These are phyloP conservation scores for Eucalyptus caleyi DNA, from an alignment of 345 rosid species.

Conservation along the genomic window DNA sequence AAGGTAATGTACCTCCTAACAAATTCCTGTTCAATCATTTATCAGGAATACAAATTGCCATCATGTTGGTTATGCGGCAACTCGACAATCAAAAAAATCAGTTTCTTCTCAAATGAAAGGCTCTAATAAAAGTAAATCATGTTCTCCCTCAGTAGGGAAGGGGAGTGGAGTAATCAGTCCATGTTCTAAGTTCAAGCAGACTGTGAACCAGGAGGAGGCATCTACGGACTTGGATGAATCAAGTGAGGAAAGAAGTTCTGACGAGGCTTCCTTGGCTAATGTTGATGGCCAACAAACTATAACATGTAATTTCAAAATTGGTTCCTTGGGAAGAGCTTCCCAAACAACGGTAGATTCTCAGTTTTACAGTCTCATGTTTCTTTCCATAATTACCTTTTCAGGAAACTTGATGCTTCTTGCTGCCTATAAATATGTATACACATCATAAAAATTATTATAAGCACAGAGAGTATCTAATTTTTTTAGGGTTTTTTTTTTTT, in stretches of 20 bases:
- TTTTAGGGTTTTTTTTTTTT: background rate
- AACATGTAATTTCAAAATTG: background rate
- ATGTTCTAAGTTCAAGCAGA: background rate
- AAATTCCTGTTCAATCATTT: background rate
- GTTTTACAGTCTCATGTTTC: background rate
- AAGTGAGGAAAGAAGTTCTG: background rate
- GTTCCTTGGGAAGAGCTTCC: background rate
- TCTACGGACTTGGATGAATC: background rate
- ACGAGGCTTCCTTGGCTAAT: background rate
- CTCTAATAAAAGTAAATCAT: background rate
- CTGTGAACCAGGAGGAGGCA: background rate
- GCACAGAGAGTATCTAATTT: background rate
- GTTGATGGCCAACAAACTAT: background rate
- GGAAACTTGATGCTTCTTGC: background rate
- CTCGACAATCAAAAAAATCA: conserved; percentile 3
- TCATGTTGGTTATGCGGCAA: conserved; percentile 47
- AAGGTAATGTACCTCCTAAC: background rate
- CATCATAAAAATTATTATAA: background rate
- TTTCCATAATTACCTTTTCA: background rate
- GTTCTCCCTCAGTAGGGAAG: background rate
- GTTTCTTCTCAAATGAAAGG: background rate
- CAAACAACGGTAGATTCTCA: conserved; percentile 3
- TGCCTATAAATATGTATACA: background rate
- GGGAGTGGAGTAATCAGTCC: background rate
- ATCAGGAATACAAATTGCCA: conserved; percentile 50